phyloP scores from a whole-genome alignment of 768 basidiomycete genomes.

The Hemileccinum impolitum region DNA sequence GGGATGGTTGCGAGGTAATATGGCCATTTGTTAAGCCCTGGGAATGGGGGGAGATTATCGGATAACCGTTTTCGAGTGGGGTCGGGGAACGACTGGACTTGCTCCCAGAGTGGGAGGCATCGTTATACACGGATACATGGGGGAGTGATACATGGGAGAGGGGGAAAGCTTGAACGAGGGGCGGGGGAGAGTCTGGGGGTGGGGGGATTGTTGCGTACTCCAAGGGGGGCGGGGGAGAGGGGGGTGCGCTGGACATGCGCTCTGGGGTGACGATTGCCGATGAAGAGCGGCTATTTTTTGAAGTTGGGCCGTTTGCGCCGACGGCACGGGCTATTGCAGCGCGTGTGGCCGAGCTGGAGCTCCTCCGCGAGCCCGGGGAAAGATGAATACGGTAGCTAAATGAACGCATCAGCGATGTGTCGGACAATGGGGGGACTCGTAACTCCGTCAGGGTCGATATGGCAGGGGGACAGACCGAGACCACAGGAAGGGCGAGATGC shows the following conservation, averaged over 20 bases:
- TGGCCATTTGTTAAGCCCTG: conserved; percentile 38
- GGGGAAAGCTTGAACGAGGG: conserved; percentile 45
- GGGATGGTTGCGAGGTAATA: conserved; percentile 27
- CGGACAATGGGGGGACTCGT: too few species aligned
- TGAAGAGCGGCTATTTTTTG: conserved; percentile 25
- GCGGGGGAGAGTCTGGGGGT: conserved; percentile 55
- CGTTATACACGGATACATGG: conserved; percentile 20
- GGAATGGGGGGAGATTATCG: conserved; percentile 22
- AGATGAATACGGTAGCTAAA: conserved; percentile 76
- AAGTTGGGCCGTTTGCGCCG: conserved; percentile 15
- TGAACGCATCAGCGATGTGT: conserved; percentile 10
- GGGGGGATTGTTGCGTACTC: conserved; percentile 41
- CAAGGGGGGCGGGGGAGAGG: conserved; percentile 41
- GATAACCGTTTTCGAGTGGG: conserved; percentile 43
- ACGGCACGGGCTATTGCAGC: conserved; percentile 51
- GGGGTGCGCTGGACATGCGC: conserved; percentile 22
- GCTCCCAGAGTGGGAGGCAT: conserved; percentile 31
- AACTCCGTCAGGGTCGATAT: not conserved
- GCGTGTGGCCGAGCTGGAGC: conserved; percentile 51
- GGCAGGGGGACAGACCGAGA: too few species aligned
- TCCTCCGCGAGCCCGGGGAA: conserved; percentile 73
- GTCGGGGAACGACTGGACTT: conserved; percentile 43
- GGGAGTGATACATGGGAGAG: not conserved
- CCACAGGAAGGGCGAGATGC: too few species aligned
- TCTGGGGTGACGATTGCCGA: conserved; percentile 25